A percentile compares a stretch with the other conserved stretches of the same genome.
Conservation (phyloP, 768 basidiomycete species). For the Heimioporus sp. region DNA sequence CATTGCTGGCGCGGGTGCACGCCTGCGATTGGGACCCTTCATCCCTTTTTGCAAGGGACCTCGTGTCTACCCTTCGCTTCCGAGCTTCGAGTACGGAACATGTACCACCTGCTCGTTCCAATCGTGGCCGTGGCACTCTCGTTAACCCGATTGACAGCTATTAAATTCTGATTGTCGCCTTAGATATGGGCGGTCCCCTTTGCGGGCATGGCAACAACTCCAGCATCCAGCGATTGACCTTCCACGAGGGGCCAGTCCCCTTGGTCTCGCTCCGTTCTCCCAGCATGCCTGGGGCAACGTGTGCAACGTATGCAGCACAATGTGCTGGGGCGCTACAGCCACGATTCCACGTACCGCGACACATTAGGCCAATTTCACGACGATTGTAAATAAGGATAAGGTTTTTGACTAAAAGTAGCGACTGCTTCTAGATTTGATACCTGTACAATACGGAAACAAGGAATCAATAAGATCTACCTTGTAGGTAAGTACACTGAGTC, state of each 20-base stretch:
- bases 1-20: slow-evolving; percentile 10
- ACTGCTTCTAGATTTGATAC: slow-evolving; percentile 24
- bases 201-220: slow-evolving; percentile 2
- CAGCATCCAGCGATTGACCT: background rate
- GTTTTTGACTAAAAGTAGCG: slow-evolving; percentile 28
- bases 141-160: background rate
- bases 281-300: slow-evolving; percentile 10
- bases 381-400: slow-evolving; percentile 18
- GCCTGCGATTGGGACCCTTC: background rate
- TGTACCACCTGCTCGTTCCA: slow-evolving; percentile 14
- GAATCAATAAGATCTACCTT: slow-evolving; percentile 20
- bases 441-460: slow-evolving; percentile 11
- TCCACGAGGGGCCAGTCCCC: background rate
- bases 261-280: no score
- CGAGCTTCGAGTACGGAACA: slow-evolving; percentile 25
- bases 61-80: slow-evolving; percentile 24
- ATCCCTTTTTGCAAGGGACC: slow-evolving; percentile 19
- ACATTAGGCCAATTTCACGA: slow-evolving; percentile 16
- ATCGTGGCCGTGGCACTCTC: background rate
- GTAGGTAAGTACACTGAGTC: slow-evolving; percentile 5
- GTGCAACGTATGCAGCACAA: slow-evolving; percentile 11
- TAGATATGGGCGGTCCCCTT: slow-evolving; percentile 5
- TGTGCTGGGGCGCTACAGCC: no score
- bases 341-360: slow-evolving; percentile 6
- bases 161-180: slow-evolving; percentile 1